Conservation (phyloP, 495 filamentous ascomycete species). For the Penicillium crystallinum region DNA sequence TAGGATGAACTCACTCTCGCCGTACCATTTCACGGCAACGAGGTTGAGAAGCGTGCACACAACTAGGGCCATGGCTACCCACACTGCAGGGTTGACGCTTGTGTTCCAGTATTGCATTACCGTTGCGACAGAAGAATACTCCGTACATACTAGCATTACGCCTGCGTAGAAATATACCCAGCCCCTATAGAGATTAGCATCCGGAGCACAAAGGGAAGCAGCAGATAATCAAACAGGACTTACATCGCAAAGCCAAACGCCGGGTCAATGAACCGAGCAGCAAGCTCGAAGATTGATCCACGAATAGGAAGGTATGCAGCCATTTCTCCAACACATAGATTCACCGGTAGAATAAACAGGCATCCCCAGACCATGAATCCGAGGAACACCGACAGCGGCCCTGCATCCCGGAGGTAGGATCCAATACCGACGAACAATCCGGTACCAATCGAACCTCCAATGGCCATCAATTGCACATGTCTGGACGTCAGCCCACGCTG, state of each 20-base stretch:
- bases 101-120: slow-evolving; percentile 68
- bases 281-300: slow-evolving; percentile 68
- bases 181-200: slow-evolving; percentile 26
- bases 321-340: slow-evolving; percentile 54
- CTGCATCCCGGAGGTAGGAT: slow-evolving; percentile 57
- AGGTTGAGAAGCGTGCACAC: slow-evolving; percentile 62
- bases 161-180: slow-evolving; percentile 36
- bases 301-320: slow-evolving; percentile 67
- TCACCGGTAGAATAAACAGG: slow-evolving; percentile 32
- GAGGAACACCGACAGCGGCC: slow-evolving; percentile 62
- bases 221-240: slow-evolving; percentile 1
- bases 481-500: slow-evolving; percentile 57
- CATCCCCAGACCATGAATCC: slow-evolving; percentile 49
- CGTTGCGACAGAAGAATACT: slow-evolving; percentile 63
- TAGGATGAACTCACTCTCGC: slow-evolving; percentile 71
- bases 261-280: slow-evolving; percentile 62
- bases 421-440: slow-evolving; percentile 74
- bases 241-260: slow-evolving; percentile 66
- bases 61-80: slow-evolving; percentile 66
- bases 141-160: slow-evolving; percentile 52
- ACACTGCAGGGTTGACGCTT: slow-evolving; percentile 48
- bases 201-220: slow-evolving; percentile 2
- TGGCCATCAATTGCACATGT: slow-evolving; percentile 65
- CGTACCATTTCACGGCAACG: slow-evolving; percentile 63
- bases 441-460: slow-evolving; percentile 72